Evolutionary conservation across 208 protist species (phyloP).

Genomic region (Crithidia bombi): DNA sequence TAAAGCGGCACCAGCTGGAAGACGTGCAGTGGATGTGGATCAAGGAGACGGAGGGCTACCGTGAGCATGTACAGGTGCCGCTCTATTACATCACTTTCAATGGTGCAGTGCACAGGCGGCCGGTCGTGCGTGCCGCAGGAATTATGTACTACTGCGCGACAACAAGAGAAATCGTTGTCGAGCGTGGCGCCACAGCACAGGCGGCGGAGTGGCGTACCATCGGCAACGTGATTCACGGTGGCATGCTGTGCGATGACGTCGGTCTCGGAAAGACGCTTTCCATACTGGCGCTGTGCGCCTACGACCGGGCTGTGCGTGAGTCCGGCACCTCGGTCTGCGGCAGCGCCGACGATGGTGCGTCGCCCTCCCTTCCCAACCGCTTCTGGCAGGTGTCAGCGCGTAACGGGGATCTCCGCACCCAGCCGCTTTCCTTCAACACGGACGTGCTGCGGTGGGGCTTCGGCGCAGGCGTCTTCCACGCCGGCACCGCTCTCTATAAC

Average conservation of each 20-base stretch:
- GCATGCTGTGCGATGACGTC: slow-evolving; percentile 70
- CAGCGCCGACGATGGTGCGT: not conserved
- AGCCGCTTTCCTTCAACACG: not conserved
- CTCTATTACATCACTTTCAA: slow-evolving; percentile 16
- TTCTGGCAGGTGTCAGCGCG: slow-evolving; percentile 13
- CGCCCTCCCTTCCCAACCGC: not conserved
- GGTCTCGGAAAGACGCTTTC: slow-evolving; percentile 77
- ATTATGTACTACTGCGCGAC: slow-evolving; percentile 49
- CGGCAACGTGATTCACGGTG: slow-evolving; percentile 29
- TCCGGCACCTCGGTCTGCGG: too few species aligned
- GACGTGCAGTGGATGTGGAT: slow-evolving; percentile 48
- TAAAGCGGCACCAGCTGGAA: slow-evolving; percentile 58
- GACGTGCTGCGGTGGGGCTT: slow-evolving; percentile 30
- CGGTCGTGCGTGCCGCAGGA: not conserved
- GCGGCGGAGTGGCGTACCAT: not conserved
- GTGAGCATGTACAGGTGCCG: slow-evolving; percentile 40
- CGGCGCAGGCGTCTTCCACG: not conserved
- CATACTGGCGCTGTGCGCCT: slow-evolving; percentile 53
- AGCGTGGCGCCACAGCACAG: not conserved
- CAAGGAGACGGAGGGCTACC: slow-evolving; percentile 36
- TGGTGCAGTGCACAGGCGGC: not conserved
- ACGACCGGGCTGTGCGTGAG: slow-evolving; percentile 19
- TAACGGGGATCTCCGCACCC: not conserved
- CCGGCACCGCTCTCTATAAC: slow-evolving; percentile 10
- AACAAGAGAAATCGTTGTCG: slow-evolving; percentile 14